Evolutionary conservation across 1,284 basidiomycete genomes (phyloP), one percentile per base, ranked within the genome.

Genomic region (Pisolithus thermaeus): DNA sequence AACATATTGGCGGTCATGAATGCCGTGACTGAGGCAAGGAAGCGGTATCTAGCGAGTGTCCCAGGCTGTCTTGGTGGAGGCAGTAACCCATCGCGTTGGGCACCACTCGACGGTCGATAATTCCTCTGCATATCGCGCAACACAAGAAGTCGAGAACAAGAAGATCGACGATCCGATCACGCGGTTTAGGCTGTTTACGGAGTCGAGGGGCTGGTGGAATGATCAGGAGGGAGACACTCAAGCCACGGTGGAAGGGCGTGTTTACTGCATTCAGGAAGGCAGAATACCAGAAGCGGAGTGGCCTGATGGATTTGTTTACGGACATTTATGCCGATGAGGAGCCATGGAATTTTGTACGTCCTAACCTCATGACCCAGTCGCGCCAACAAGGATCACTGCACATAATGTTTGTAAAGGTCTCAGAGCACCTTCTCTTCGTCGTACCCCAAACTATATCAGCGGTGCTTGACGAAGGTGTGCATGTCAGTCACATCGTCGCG

Each of bases 101-200:
- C 93, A 97, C 66, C 93, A 97, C 67, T 93, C 90, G 14, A 97
- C 93, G 0, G 94, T 90, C 11, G 94, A 97, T 65, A 94, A 97
- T 68, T 94, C 91, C n/a, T 92, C 88, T 61, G 92, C 92, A 25
- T 97, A 97, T 69, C 82, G 92, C 37, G 78, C 87, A 1, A 79
- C 86, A 9, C 80, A 88, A 53, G 92, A 93, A 64, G 92, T 95
- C 22, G 87, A 93, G 66, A 85, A 92, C 62, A 80, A 87, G 63
- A 83, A 87, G 37, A 82, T 92, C 48, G 92, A 96, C 60, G 94
- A 95, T 65, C 94, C 94, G 1, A 81, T 95, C 52, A 78, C 81
- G 44, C 84, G 95, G 37, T 90, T 95, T 77, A 80, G 91, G 37
- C 68, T 84, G 20, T 97, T 84, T 71, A 78, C 97, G 69, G 88